Evolutionary conservation across 495 filamentous ascomycete genomes (phyloP), one percentile per base, ranked within the genome.

Genomic region (Cenococcum geophilum): DNA sequence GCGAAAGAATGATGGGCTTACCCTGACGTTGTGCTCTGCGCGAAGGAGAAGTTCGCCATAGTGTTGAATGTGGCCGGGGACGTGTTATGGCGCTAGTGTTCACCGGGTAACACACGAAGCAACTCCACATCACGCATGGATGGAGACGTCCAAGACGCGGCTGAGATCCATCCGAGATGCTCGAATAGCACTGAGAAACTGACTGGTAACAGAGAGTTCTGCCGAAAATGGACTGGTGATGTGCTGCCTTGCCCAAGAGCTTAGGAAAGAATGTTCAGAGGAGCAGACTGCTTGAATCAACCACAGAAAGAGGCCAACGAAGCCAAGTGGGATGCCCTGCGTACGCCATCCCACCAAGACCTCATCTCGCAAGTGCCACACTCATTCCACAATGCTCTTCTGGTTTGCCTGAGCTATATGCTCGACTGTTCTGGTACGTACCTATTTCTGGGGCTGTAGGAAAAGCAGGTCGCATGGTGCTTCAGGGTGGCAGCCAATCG

Each of bases 1-100:
- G 43, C 16, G 57, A 58, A 64, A 60, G 59, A 62, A 59, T 67
- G 59, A 25, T 42, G 25, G 42, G 18, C 40, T 18, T 45, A 56
- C 49, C 34, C 18, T 45, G 40, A 60, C 27, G 57, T 36, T 12
- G 21, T 22, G 47, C 20, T 22, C 22, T 45, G 34, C 36, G 50
- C 35, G 34, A 20, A 36, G 58, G 58, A 10, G 27, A 32, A 45
- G 20, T 25, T 22, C 16, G 20, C 18, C 35, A 23, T 23, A 12
- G 25, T 53, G 50, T 53, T 45, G 14, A 53, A 21, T 32, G 27
- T 32, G 27, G 27, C 27, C 27, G 27, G 27, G 27, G 27, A 32
- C 27, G 27, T 32, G 27, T 32, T 32, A 3, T 32, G 27, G 27
- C 27, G 27, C 27, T 32, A 32, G 27, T 32, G 27, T 32, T 32